These are phyloP conservation scores for Mycena haematopus DNA, from an alignment of 768 basidiomycete species.

Conservation along the genomic window DNA sequence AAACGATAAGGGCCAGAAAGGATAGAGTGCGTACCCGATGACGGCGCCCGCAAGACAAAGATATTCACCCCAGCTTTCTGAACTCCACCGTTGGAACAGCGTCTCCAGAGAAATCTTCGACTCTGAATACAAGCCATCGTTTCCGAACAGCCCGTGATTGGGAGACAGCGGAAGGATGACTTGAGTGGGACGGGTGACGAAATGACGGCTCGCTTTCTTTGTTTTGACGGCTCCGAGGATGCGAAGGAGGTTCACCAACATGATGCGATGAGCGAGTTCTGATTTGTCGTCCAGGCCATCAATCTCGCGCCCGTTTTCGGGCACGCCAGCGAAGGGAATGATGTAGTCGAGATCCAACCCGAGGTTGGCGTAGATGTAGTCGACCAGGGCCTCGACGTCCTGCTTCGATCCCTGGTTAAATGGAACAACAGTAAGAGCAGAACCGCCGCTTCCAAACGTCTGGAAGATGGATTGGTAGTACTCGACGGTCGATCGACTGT, in stretches of 20 bases:
- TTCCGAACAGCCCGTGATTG: conserved; percentile 97
- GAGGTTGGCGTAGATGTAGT: conserved; percentile 96
- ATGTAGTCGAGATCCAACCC: conserved; percentile 98
- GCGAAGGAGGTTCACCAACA: conserved; percentile 96
- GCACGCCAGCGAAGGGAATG: conserved; percentile 96
- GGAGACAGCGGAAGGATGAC: conserved; percentile 97
- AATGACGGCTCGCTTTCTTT: conserved; percentile 96
- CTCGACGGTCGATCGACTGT: conserved; percentile 93
- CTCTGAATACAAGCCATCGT: conserved; percentile 97
- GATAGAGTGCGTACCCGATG: conserved; percentile 73
- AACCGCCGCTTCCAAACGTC: conserved; percentile 91
- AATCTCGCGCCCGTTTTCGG: conserved; percentile 98
- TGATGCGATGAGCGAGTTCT: conserved; percentile 97
- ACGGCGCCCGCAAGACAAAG: conserved; percentile 97
- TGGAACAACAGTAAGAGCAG: conserved; percentile 96
- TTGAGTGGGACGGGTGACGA: conserved; percentile 97
- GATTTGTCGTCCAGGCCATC: conserved; percentile 97
- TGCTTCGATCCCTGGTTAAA: conserved; percentile 99
- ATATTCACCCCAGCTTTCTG: conserved; percentile 99
- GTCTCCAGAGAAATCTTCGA: conserved; percentile 99
- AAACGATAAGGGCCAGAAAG: conserved; percentile 1
- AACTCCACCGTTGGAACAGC: conserved; percentile 96
- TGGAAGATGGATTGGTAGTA: conserved; percentile 99
- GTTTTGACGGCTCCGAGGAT: conserved; percentile 96
- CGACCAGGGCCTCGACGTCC: conserved; percentile 96